Conservation (phyloP, 1,284 basidiomycete species). For the Cerrena zonata region DNA sequence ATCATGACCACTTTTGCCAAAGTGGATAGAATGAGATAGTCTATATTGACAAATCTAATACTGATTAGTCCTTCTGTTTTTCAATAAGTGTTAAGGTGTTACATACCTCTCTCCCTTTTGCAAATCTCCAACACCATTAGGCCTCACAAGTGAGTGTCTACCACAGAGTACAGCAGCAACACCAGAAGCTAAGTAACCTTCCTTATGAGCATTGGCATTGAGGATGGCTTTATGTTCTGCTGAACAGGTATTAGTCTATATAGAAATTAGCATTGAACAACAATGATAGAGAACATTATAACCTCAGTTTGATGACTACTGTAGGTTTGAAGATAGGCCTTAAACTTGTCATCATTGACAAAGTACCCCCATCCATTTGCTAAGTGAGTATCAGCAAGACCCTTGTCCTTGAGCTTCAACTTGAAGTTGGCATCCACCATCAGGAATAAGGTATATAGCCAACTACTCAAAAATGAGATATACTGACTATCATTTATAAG, state of each 20-base stretch:
- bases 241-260: slow-evolving; percentile 1
- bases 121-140: slow-evolving; percentile 19
- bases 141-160: slow-evolving; percentile 17
- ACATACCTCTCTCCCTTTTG: slow-evolving; percentile 21
- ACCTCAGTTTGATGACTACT: slow-evolving; percentile 14
- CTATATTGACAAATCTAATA: slow-evolving; percentile 21
- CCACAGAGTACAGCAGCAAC: slow-evolving; percentile 17
- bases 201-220: slow-evolving; percentile 2
- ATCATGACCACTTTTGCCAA: background rate
- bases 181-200: slow-evolving; percentile 10
- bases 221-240: slow-evolving; percentile 4
- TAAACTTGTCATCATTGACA: slow-evolving; percentile 19
- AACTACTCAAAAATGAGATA: slow-evolving; percentile 13
- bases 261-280: slow-evolving; percentile 10
- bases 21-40: slow-evolving; percentile 16
- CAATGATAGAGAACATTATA: slow-evolving; percentile 9
- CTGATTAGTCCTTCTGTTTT: background rate
- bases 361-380: slow-evolving; percentile 24
- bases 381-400: slow-evolving; percentile 23
- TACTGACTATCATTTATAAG: background rate
- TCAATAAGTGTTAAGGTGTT: background rate
- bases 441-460: slow-evolving; percentile 21
- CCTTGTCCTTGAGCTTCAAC: slow-evolving; percentile 17
- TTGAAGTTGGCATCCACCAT: slow-evolving; percentile 27
- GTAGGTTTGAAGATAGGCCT: slow-evolving; percentile 11